Evolutionary conservation across 441 rosid genomes (phyloP), one percentile per base, ranked within the genome.

Genomic region (Euphorbia schlechtendalii): DNA sequence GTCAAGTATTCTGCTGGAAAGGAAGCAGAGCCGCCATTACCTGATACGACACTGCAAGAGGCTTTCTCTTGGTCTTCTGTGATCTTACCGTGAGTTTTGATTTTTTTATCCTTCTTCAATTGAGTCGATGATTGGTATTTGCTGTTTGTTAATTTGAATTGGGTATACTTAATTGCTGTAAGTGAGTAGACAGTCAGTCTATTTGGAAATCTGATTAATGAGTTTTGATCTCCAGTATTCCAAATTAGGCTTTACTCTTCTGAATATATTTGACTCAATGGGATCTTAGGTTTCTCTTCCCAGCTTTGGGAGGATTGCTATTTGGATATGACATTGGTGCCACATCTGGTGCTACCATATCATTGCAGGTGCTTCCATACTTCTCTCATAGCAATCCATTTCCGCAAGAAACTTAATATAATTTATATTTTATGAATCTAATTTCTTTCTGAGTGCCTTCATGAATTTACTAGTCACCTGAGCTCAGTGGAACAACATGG

Each of bases 271-370:
- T 73, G 24, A 21, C 52, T 12, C 48, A 41, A 61, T 71, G 65
- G 34, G 40, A 66, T 67, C 72, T 71, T 76, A 93, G 99, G 82
- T 90, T 93, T 81, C 32, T 90, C 69, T 93, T 90, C 75, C 99
- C 99, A 36, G 97, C 97, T 45, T 73, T 90, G 70, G 97, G 95
- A 69, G 99, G 96, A 51, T 71, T 93, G 61, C 84, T 90, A 65
- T 90, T 93, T 64, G 99, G 99, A 24, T 90, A 93, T 75, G 99
- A 93, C 78, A 93, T 93, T 71, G 99, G 97, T 59, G 99, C 99
- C 54, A 93, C 96, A 46, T 90, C 96, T 17, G 97, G 99, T 61
- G 97, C 97, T 66, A 64, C 96, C 27, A 60, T 93, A 78, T 90
- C 96, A 13, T 73, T 90, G 76, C 96, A 93, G 99, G 96, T 88